Percentiles rank a stretch among this genome's conserved stretches.
Conservation (phyloP, 768 basidiomycete genomes). For the Lactifluus subvellereus region DNA sequence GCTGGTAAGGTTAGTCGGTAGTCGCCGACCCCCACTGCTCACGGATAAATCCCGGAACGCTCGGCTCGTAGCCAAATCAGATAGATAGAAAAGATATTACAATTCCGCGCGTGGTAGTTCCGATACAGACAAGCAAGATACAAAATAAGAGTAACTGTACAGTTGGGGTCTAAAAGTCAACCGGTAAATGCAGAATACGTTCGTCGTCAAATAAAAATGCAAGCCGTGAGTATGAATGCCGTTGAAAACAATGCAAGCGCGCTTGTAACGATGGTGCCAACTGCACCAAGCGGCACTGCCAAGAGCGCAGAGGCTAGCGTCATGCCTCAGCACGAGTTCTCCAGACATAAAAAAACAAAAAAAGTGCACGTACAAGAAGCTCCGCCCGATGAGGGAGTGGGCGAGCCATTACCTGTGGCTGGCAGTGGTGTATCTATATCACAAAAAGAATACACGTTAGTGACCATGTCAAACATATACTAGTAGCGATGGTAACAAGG, state of each 20-base stretch:
- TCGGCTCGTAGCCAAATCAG: not conserved
- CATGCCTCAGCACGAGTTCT: not conserved
- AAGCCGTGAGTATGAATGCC: not conserved
- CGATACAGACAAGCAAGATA: constrained; percentile 25
- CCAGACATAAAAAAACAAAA: not conserved
- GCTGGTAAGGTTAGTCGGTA: no score
- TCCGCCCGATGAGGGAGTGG: not conserved
- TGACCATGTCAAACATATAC: not conserved
- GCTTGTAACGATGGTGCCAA: not conserved
- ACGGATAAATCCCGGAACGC: not conserved
- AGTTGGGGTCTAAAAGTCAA: not conserved
- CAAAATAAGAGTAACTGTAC: constrained; percentile 23
- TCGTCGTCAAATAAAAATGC: not conserved
- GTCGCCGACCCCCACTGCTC: no score
- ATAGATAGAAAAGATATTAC: not conserved
- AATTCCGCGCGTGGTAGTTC: not conserved
- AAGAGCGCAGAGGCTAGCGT: not conserved
- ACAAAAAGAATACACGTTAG: not conserved
- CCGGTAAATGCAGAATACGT: not conserved
- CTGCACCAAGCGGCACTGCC: not conserved
- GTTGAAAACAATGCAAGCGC: not conserved
- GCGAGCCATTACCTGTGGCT: not conserved
- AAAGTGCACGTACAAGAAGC: not conserved
- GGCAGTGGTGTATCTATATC: not conserved
- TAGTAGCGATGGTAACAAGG: no score